Base-by-base conservation (phyloP, 345 rosid species). In the Carallia brachiata region DNA sequence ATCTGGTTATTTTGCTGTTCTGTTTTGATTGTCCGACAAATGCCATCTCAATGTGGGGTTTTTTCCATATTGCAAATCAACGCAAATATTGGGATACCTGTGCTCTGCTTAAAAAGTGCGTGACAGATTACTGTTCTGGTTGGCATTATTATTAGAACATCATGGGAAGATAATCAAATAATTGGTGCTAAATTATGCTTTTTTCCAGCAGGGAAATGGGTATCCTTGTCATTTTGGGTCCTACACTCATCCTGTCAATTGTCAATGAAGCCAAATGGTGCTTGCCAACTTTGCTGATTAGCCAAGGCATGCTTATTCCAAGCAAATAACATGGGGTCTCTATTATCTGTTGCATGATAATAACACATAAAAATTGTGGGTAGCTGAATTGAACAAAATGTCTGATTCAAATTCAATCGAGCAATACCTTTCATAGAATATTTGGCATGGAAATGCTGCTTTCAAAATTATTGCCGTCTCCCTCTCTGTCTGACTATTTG, bases 81-180 rank as follows among this genome's bases (percentile, higher is more conserved):
- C 13, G 28, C 58, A 30, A 30, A 57, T 30, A 7, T 34, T 28
- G 37, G 62, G 36, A 53, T 58, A 18, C 37, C 48, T 36, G 8
- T 52, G 0, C 8, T 40, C 61, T 40, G 19, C 52, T 64, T 36
- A 52, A 70, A 66, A 66, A n/a, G 61, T 37, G 71, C 27, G 62
- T 67, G 8, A n/a, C 34, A 23, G n/a, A 36, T 52, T 40, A 67
- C 32, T 62, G 36, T 37, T 32, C 70, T 47, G 9, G 62, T 53
- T 71, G 72, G 60, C 50, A 44, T 62, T 68, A 62, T 62, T 34
- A 34, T 48, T 23, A 56, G 17, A 52, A 19, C 68, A 67, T 66
- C 48, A 39, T 59, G 28, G 60, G 2, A 57, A 23, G 30, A 67
- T 36, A 7, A 19, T 10, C 53, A 54, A 53, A 54, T 67, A 52